Evolutionary conservation across 768 basidiomycete species (phyloP).

Genomic region (Tubosaeta brunneosetosa): DNA sequence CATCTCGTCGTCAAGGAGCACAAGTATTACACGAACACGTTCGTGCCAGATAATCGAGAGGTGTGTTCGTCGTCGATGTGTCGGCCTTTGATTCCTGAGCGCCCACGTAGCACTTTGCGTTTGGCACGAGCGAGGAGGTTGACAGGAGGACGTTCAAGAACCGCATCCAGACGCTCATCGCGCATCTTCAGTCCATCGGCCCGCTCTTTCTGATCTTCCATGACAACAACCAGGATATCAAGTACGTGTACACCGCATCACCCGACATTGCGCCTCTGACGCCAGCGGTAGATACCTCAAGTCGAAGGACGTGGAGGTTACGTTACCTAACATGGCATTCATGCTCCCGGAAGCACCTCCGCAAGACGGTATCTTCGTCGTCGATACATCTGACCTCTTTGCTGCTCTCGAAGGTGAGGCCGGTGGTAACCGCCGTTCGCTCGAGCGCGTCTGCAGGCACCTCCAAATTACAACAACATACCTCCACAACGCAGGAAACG

Average conservation of each 20-base stretch:
- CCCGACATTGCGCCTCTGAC: background rate
- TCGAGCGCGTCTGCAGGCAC: constrained; percentile 60
- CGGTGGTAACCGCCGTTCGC: constrained; percentile 44
- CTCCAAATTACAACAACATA: constrained; percentile 52
- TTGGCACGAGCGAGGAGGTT: constrained; percentile 58
- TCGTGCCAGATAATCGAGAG: constrained; percentile 57
- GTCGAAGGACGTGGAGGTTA: constrained; percentile 45
- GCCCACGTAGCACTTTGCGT: constrained; percentile 52
- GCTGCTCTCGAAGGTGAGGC: constrained; percentile 65
- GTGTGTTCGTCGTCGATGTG: constrained; percentile 29
- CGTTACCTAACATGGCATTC: constrained; percentile 47
- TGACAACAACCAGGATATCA: constrained; percentile 72
- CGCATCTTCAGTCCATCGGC: constrained; percentile 37
- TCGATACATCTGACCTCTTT: constrained; percentile 76
- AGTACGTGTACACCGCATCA: constrained; percentile 35
- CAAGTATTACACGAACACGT: constrained; percentile 54
- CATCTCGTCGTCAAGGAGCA: constrained; percentile 67
- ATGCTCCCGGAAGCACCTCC: constrained; percentile 55
- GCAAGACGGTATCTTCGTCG: constrained; percentile 50
- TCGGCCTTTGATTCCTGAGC: background rate
- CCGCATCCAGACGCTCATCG: constrained; percentile 46
- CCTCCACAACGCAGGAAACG: constrained; percentile 85
- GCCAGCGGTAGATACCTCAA: constrained; percentile 47
- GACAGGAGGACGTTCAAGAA: constrained; percentile 47
- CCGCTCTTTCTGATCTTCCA: constrained; percentile 81